Base-by-base conservation (phyloP, 2,329 filamentous ascomycete genomes). In the Corynespora cassiicola region DNA sequence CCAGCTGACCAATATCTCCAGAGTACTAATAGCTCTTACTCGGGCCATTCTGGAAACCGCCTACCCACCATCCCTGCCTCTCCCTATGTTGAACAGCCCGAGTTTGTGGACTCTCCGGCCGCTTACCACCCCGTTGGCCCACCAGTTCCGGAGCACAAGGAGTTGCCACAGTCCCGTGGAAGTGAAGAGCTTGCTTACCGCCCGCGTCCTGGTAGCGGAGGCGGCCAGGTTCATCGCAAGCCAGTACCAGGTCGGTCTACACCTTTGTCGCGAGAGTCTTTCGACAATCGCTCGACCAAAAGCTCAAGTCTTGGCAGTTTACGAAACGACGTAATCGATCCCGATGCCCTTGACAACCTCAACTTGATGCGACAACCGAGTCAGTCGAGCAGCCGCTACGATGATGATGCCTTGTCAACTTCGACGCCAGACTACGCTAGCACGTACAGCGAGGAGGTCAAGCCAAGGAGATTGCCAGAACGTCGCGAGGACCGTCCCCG, bases 341-440 rank as follows among this genome's bases (percentile, higher is more conserved):
- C 69, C 45, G 72, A 71, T 42, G 68, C 67, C 26, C 63, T 76
- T 52, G 72, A 69, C 45, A 52, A 59, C 51, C 64, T 72, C 29
- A 65, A 64, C 19, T 34, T 66, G 37, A 31, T 56, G 39, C 61
- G 59, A 48, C 60, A 56, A 49, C 58, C 50, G 50, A 72, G 68
- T 46, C 50, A 45, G 32, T 63, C 65, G 30, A 79, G 75, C 50
- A 79, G 74, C 26, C 77, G 81, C 42, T 85, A 87, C 42, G 85
- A 88, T 46, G 76, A 78, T 21, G 77, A 75, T 21, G 85, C 84
- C 6, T 80, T 80, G 24, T 76, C 76, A n/a, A 85, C 85, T 15
- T 75, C 76, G 9, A 86, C 85, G 17, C 87, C 88, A 0, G 87
- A 92, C 62, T 92, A 92, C 68, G 86, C 87, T 6, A 94, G 87